phyloP scores from a whole-genome alignment of 345 rosid species.

The Camelina laxa region DNA sequence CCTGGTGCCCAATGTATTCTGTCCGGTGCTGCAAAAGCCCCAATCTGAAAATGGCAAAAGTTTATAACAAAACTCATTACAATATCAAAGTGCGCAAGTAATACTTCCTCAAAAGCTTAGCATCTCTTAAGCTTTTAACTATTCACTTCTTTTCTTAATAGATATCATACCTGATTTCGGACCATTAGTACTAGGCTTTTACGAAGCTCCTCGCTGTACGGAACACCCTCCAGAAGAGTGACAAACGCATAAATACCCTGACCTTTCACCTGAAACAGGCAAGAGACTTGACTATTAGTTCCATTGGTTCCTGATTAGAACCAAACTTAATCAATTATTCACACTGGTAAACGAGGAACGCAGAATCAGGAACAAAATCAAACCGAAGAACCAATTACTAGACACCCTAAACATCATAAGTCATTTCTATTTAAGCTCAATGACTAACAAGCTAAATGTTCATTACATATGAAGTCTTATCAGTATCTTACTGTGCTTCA shows the following conservation, averaged over 20 bases:
- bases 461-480: neutral
- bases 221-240: slow-evolving; percentile 85
- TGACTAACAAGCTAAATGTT: slow-evolving; percentile 2
- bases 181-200: slow-evolving; percentile 71
- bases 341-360: neutral
- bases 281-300: neutral
- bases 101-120: neutral
- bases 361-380: slow-evolving; percentile 16
- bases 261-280: slow-evolving; percentile 74
- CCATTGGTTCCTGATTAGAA: neutral
- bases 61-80: slow-evolving; percentile 4
- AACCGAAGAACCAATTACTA: neutral
- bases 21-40: slow-evolving; percentile 97
- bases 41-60: slow-evolving; percentile 57
- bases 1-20: slow-evolving; percentile 95
- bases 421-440: neutral
- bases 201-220: slow-evolving; percentile 87
- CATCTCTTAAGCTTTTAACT: neutral
- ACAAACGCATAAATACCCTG: slow-evolving; percentile 98
- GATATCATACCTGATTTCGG: slow-evolving; percentile 68
- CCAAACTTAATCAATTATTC: neutral
- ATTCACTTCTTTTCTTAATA: neutral
- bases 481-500: neutral
- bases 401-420: neutral
- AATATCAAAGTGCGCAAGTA: neutral